Conservation (phyloP, 176 grass and related monocot genomes). For the Triticum aestivum region IWGSC_CS_RefSeq_v2.1 NC_057799.1:85485652-85486151, state of each 20-base stretch:
- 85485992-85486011: conserved; percentile 52
- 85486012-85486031: neutral
- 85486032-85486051: neutral
- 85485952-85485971: conserved; percentile 76
- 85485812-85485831: conserved; percentile 14
- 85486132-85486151: conserved; percentile 71
- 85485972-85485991: conserved; percentile 91
- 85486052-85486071: neutral
- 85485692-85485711: neutral
- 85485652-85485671: neutral
- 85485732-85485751: neutral
- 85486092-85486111: conserved; percentile 74
- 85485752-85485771: neutral
- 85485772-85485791: conserved; percentile 26
- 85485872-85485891: neutral
- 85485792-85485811: conserved; percentile 42
- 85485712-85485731: neutral
- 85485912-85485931: conserved; percentile 55
- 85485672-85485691: neutral
- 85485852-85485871: neutral
- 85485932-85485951: conserved; percentile 88
- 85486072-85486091: conserved; percentile 50
- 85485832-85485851: neutral
- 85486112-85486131: conserved; percentile 76
- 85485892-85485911: neutral